Base-by-base conservation (phyloP, 768 basidiomycete species). In the Cytidiella melzeri region DNA sequence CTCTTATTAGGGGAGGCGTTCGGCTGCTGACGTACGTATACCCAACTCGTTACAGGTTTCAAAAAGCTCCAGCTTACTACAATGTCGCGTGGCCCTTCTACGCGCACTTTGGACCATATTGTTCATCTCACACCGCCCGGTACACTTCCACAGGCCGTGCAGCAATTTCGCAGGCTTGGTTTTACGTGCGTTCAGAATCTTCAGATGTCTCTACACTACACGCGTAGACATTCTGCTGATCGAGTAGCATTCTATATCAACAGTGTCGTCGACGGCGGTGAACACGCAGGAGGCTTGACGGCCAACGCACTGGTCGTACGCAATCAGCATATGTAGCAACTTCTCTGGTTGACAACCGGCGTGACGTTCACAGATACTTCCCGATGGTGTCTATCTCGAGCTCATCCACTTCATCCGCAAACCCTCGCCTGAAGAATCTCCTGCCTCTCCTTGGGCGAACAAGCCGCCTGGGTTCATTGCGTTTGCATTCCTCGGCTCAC, bases 81-180 rank as follows among this genome's bases (percentile, higher is more conserved):
- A n/a, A n/a, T n/a, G n/a, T n/a, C n/a, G n/a, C n/a, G n/a, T n/a
- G 26, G 44, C 24, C 62, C 63, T 23, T 66, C 69, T 15, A 79
- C 75, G 2, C 67, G 62, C 39, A 74, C 63, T 24, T 58, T 87
- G 10, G 86, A 88, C 54, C 86, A 88, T 55, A 77, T 88, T 49
- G 75, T 88, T 0, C 79, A 87, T 60, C 69, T 88, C n/a, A 81
- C 81, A 0, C 79, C 84, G 0, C 80, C 84, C 1, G 81, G 76
- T 0, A 70, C 77, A 0, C 68, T 87, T 9, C 60, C 71, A 18
- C 63, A 73, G 27, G 73, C 71, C 19, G 68, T 78, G 0, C 61
- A 73, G 19, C 74, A 77, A 41, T 87, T 84, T 52, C 67, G 68
- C 18, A 57, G 71, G n/a, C 64, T 84, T 3, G 87, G 85, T 4